Evolutionary conservation across 208 protist genomes (phyloP), one percentile per base, ranked within the genome.

Genomic region (Leishmania gerbilli): DNA sequence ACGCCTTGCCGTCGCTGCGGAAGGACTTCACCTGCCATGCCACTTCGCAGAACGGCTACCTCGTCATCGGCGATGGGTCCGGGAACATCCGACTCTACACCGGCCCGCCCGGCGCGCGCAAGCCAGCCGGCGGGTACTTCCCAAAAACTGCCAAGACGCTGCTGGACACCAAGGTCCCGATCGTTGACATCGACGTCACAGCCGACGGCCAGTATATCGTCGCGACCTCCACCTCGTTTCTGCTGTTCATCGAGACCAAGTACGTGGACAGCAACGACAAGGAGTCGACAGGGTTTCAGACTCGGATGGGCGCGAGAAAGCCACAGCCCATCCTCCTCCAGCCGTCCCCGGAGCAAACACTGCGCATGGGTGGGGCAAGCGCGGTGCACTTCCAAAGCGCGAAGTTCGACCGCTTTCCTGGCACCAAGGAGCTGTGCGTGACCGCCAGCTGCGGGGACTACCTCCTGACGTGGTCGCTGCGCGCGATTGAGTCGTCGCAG

Each of bases 71-170:
- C 40, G 89, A 92, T 76, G 67, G 71, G 21, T 49, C n/a, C 58
- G 91, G 91, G 62, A 88, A 45, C 78, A 84, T 95, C 64, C 91
- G 91, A 65, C 87, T 95, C 21, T 95, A 93, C 82, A 90, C 82
- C 27, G 91, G 89, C 2, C 88, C 89, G 2, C 91, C 91, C 37
- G 89, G 88, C 3, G 85, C 87, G 5, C 89, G 89, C 65, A 88
- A 88, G 68, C 68, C 68, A 24, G 75, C 74, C 49, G 88, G 89
- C 24, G 86, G 80, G 17, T 86, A 85, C 81, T 88, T 90, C 62
- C 88, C 89, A 17, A 93, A 95, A 75, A 56, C 86, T 17, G 89
- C 89, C 47, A 93, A 93, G 81, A 95, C 89, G 65, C 80, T 92
- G 34, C 74, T 95, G 40, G 85, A 91, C 17, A 88, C 84, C 42